A percentile compares a stretch with the other conserved stretches of the same genome.
Evolutionary conservation across 2,329 filamentous ascomycete genomes (phyloP).

Genomic region (Pseudogymnoascus sp.): DNA sequence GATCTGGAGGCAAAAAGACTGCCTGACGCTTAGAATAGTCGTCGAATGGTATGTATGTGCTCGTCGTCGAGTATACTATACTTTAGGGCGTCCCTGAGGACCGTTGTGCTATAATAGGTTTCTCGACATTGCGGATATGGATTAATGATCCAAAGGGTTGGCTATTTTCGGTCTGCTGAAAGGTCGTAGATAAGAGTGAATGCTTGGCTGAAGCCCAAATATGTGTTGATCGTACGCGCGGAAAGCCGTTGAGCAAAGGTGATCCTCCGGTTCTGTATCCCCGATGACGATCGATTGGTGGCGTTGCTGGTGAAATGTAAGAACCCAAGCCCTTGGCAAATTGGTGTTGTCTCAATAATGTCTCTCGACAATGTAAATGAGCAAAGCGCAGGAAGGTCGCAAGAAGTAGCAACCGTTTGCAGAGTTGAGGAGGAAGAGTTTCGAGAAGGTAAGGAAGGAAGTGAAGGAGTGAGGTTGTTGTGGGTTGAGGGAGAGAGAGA

Average conservation of each 20-base stretch:
- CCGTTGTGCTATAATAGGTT: slow-evolving; percentile 34
- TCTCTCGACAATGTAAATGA: neutral
- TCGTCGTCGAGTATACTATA: slow-evolving; percentile 19
- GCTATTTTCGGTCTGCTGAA: neutral
- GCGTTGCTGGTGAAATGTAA: neutral
- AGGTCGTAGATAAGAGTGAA: neutral
- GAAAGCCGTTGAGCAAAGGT: neutral
- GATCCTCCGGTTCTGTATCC: neutral
- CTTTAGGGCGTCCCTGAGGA: slow-evolving; percentile 39
- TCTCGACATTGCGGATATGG: slow-evolving; percentile 22
- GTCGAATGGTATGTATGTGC: slow-evolving; percentile 10
- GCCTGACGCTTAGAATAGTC: neutral
- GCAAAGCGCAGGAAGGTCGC: neutral
- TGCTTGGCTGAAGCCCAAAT: neutral
- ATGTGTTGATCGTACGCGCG: neutral
- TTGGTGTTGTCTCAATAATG: slow-evolving; percentile 1
- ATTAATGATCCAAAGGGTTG: slow-evolving; percentile 2
- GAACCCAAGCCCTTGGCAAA: slow-evolving; percentile 5
- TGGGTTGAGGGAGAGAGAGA: too few relatives aligned
- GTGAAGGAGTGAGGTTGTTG: neutral
- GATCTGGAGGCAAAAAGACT: slow-evolving; percentile 9
- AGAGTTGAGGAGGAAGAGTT: neutral
- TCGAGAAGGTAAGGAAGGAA: neutral
- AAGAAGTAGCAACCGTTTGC: neutral
- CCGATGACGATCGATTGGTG: slow-evolving; percentile 3